Evolutionary conservation across 148 eudicot genomes (phyloP).

Genomic region (Simmondsia chinensis): DNA sequence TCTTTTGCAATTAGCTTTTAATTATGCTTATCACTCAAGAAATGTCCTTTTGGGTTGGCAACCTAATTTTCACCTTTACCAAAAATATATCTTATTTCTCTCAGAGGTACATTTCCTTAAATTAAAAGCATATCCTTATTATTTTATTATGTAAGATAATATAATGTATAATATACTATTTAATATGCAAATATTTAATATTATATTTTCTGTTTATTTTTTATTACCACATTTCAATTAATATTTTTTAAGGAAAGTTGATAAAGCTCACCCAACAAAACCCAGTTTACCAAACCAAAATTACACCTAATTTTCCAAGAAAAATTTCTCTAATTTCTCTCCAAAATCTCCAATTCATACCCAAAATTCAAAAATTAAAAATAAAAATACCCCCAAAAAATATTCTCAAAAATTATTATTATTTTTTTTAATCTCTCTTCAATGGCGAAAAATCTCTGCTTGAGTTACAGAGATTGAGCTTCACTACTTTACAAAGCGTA

Average conservation of each 20-base stretch:
- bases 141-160: slow-evolving; percentile 34
- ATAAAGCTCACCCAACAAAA: slow-evolving; percentile 25
- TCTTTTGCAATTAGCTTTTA: slow-evolving; percentile 21
- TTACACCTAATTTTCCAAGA: slow-evolving; percentile 29
- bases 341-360: slow-evolving; percentile 8
- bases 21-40: slow-evolving; percentile 32
- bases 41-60: slow-evolving; percentile 86
- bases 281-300: slow-evolving; percentile 33
- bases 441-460: slow-evolving; percentile 13
- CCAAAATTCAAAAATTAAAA: slow-evolving; percentile 6
- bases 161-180: slow-evolving; percentile 9
- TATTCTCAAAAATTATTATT: slow-evolving; percentile 7
- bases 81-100: slow-evolving; percentile 30
- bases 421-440: slow-evolving; percentile 6
- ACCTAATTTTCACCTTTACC: slow-evolving; percentile 98
- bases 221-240: slow-evolving; percentile 31
- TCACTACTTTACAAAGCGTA: slow-evolving; percentile 16
- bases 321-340: slow-evolving; percentile 5
- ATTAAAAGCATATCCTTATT: slow-evolving; percentile 58
- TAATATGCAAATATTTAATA: slow-evolving; percentile 42
- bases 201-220: slow-evolving; percentile 22
- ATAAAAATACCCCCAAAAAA: slow-evolving; percentile 6
- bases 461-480: slow-evolving; percentile 11
- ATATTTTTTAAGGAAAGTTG: slow-evolving; percentile 8
- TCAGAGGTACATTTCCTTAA: slow-evolving; percentile 64